phyloP scores from a whole-genome alignment of 2,329 filamentous ascomycete species.

The Apiospora sp. region DNA sequence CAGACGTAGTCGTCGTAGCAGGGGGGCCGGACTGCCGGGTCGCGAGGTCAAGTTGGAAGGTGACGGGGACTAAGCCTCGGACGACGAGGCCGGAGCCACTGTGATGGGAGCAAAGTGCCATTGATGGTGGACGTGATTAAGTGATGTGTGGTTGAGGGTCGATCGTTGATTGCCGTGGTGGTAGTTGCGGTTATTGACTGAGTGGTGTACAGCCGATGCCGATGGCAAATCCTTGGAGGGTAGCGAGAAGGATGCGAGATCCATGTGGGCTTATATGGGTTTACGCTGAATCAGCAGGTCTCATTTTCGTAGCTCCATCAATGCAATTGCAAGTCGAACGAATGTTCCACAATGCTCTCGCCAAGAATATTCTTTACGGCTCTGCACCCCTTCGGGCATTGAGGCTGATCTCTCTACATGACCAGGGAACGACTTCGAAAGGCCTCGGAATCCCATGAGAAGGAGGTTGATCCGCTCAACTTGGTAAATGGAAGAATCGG shows the following conservation, averaged over 20 bases:
- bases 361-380: not conserved
- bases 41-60: not conserved
- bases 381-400: no score
- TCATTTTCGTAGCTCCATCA: not conserved
- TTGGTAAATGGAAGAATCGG: no score
- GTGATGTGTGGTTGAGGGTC: no score
- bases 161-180: no score
- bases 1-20: slow-evolving; percentile 1
- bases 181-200: no score
- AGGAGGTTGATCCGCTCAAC: no score
- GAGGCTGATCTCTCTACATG: not conserved
- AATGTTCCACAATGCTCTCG: not conserved
- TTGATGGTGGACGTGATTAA: no score
- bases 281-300: not conserved
- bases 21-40: not conserved
- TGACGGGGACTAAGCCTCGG: not conserved
- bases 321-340: not conserved
- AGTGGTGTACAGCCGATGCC: no score
- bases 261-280: not conserved
- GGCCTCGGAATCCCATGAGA: not conserved
- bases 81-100: no score
- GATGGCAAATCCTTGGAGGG: no score
- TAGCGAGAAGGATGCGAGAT: not conserved
- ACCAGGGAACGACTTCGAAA: not conserved
- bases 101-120: no score